Base-by-base conservation (phyloP, 345 rosid genomes). In the Euclidium syriacum region DNA sequence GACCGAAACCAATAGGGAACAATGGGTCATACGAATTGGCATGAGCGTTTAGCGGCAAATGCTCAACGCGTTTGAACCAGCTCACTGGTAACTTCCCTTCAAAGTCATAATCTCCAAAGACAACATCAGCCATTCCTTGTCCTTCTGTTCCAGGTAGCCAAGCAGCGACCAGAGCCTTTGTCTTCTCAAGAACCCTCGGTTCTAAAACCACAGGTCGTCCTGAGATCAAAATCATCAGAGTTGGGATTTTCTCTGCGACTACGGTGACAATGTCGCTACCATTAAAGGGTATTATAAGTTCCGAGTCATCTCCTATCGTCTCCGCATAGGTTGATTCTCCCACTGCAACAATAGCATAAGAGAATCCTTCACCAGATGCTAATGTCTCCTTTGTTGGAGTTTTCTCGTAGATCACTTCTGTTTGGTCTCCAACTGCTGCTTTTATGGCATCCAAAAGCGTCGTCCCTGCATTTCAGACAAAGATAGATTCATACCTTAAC, bases 251-350 rank as follows among this genome's bases (percentile, higher is more conserved):
- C 10, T 79, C 91, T 1, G 95, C 78, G 0, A 88, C 83, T 2
- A 78, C 50, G 5, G 73, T 75, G 47, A 80, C 71, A 51, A 80
- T 48, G 6, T 78, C 79, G 47, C 58, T 74, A 53, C 95, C 96
- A 4, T 82, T 75, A 46, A 78, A 74, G 7, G 82, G 95, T 77
- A 91, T 79, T 20, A 16, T 15, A 16, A 86, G 96, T 64, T 76
- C 79, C 1, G 74, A 11, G 58, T 75, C 60, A 73, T 86, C 89
- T 3, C 98, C 98, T 0, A 35, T 29, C 47, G 63, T 44, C 64
- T 92, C 98, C 35, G 94, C 98, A 73, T 82, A 92, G 6, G 96
- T 83, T 2, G 38, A 36, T 80, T 92, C 98, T 35, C 98, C 98
- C 3, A 92, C 88, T 17, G 80, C 96, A 26, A 80, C 86, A 49